Conservation (phyloP, 768 basidiomycete species). For the Lentinula lateritia region DNA sequence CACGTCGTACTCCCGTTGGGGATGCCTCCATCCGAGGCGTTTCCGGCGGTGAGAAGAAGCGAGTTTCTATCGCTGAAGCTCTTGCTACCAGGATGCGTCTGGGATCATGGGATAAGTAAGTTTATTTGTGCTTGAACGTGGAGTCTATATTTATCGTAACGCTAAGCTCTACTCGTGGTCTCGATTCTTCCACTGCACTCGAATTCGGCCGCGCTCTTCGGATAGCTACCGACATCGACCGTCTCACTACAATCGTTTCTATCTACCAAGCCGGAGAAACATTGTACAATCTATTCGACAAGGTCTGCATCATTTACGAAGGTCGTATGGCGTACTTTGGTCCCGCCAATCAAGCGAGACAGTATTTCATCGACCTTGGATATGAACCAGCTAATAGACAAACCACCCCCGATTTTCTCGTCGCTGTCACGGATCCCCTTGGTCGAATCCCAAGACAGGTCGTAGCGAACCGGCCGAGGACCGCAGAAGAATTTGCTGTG, state of each 20-base stretch:
- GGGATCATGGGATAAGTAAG: slow-evolving; percentile 75
- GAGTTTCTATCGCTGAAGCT: slow-evolving; percentile 75
- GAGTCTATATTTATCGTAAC: not conserved
- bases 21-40: slow-evolving; percentile 73
- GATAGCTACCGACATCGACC: slow-evolving; percentile 51
- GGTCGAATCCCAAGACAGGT: slow-evolving; percentile 46
- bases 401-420: slow-evolving; percentile 62
- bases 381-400: slow-evolving; percentile 58
- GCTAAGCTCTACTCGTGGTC: slow-evolving; percentile 57
- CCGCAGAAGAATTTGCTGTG: slow-evolving; percentile 52
- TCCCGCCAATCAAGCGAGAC: slow-evolving; percentile 52
- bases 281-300: slow-evolving; percentile 62
- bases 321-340: slow-evolving; percentile 76
- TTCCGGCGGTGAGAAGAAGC: slow-evolving; percentile 74
- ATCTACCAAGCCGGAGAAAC: slow-evolving; percentile 82
- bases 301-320: slow-evolving; percentile 72
- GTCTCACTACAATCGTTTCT: slow-evolving; percentile 65
- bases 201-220: slow-evolving; percentile 69
- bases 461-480: slow-evolving; percentile 40
- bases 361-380: slow-evolving; percentile 71
- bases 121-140: not conserved
- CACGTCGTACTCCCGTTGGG: slow-evolving; percentile 68
- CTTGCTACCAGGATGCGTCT: slow-evolving; percentile 58
- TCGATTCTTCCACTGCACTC: slow-evolving; percentile 66
- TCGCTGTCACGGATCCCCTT: slow-evolving; percentile 54